These are phyloP conservation scores for Tulasnella sp. DNA, from an alignment of 768 basidiomycete genomes.

Conservation along the genomic window DNA sequence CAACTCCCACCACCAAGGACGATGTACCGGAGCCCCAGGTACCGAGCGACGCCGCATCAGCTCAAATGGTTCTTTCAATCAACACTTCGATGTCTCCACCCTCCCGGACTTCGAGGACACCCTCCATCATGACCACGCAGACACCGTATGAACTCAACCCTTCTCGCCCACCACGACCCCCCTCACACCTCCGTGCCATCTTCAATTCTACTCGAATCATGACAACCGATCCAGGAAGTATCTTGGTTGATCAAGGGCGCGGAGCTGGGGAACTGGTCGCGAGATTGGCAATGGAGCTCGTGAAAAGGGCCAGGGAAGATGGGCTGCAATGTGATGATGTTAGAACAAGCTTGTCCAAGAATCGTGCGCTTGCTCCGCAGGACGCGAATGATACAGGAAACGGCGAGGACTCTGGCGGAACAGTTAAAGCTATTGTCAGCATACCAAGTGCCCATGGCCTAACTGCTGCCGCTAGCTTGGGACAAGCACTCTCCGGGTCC, in stretches of 20 bases:
- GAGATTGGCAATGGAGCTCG: conserved; percentile 51
- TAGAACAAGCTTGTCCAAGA: conserved; percentile 24
- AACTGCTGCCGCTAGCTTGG: conserved; percentile 25
- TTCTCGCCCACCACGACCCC: conserved; percentile 28
- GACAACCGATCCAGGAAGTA: conserved; percentile 62
- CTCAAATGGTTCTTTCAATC: neutral
- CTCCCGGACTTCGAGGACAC: conserved; percentile 9
- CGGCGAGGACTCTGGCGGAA: conserved; percentile 35
- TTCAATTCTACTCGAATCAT: conserved; percentile 78
- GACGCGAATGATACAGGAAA: conserved; percentile 34
- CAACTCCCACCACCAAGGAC: neutral
- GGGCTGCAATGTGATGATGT: conserved; percentile 29
- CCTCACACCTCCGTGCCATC: conserved; percentile 46
- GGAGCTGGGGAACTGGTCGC: conserved; percentile 52
- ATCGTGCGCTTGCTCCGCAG: conserved; percentile 23
- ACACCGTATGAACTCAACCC: conserved; percentile 2
- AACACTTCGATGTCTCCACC: neutral
- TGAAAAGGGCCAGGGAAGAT: conserved; percentile 55
- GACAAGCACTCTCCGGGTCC: conserved; percentile 22
- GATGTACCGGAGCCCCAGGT: neutral
- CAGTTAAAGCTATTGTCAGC: neutral
- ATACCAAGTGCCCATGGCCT: conserved; percentile 28
- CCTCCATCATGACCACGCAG: conserved; percentile 8
- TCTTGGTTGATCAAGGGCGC: conserved; percentile 43
- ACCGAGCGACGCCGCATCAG: neutral